phyloP scores from a whole-genome alignment of 768 basidiomycete genomes.

The Lactarius quietus region DNA sequence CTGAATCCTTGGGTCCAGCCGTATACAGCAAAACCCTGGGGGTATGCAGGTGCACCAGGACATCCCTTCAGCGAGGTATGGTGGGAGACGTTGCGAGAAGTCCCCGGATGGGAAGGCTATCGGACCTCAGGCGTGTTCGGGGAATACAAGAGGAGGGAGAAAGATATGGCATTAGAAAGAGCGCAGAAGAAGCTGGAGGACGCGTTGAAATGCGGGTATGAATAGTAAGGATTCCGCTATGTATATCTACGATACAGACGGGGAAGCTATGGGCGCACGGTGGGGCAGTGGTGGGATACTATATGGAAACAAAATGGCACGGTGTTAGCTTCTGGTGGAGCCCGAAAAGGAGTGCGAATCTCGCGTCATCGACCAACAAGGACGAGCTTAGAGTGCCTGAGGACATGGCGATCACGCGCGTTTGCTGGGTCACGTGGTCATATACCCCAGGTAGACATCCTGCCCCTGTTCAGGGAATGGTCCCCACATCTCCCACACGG shows the following conservation, averaged over 20 bases:
- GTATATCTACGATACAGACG: background rate
- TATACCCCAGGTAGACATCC: too few relatives aligned
- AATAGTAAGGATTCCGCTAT: background rate
- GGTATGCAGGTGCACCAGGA: constrained; percentile 49
- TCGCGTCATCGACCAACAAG: too few relatives aligned
- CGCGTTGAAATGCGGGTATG: background rate
- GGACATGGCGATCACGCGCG: too few relatives aligned
- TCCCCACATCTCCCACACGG: background rate
- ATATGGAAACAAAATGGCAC: too few relatives aligned
- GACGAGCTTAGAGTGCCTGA: too few relatives aligned
- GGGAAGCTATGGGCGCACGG: too few relatives aligned
- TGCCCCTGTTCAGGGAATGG: too few relatives aligned
- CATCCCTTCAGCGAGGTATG: constrained; percentile 48
- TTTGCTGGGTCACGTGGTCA: too few relatives aligned
- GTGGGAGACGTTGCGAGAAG: constrained; percentile 43
- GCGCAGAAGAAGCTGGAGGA: constrained; percentile 1
- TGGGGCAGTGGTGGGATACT: too few relatives aligned
- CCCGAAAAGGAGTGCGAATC: too few relatives aligned
- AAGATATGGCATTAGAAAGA: background rate
- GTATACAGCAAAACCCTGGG: constrained; percentile 55
- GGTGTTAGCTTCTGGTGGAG: too few relatives aligned
- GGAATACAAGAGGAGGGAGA: background rate
- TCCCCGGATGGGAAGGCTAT: constrained; percentile 40
- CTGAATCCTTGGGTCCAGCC: constrained; percentile 53
- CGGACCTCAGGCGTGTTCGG: constrained; percentile 4